Conservation (phyloP, 2,329 filamentous ascomycete genomes). For the Penicillium freii region DNA sequence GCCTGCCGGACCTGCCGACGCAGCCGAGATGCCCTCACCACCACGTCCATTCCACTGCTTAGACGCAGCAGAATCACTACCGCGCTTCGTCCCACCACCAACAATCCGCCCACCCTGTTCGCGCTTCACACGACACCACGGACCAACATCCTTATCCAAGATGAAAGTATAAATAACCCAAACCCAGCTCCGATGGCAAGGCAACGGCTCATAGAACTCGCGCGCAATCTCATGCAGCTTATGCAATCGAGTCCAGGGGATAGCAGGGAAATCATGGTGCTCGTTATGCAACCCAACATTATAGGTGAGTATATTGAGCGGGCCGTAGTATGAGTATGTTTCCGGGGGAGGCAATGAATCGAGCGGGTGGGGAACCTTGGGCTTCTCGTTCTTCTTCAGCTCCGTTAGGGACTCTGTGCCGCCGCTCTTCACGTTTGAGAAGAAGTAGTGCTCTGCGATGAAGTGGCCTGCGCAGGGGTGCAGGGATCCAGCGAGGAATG, state of each 20-base stretch:
- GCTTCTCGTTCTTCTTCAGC: conserved; percentile 34
- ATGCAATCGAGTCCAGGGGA: conserved; percentile 88
- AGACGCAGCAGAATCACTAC: not conserved
- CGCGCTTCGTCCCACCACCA: conserved; percentile 37
- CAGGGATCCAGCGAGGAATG: conserved; percentile 88
- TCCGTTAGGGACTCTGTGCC: conserved; percentile 55
- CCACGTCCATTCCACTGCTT: conserved; percentile 29
- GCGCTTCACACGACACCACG: conserved; percentile 91
- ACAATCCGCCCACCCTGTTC: conserved; percentile 70
- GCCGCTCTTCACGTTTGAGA: conserved; percentile 38
- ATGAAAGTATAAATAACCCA: conserved; percentile 96
- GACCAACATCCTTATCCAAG: conserved; percentile 80
- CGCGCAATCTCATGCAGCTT: conserved; percentile 73
- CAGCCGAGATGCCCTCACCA: conserved; percentile 46
- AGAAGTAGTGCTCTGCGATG: conserved; percentile 95
- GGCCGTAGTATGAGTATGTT: conserved; percentile 95
- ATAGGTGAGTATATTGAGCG: conserved; percentile 88
- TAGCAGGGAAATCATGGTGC: conserved; percentile 96
- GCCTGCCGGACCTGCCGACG: conserved; percentile 48
- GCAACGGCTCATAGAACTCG: conserved; percentile 89
- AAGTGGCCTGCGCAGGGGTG: conserved; percentile 97
- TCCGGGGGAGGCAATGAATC: conserved; percentile 73
- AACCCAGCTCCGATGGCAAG: conserved; percentile 84
- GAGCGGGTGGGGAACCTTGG: conserved; percentile 49
- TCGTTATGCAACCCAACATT: conserved; percentile 98